Conservation (phyloP, 225 moss, liverwort and hornwort species). For the Polytrichum commune region DNA sequence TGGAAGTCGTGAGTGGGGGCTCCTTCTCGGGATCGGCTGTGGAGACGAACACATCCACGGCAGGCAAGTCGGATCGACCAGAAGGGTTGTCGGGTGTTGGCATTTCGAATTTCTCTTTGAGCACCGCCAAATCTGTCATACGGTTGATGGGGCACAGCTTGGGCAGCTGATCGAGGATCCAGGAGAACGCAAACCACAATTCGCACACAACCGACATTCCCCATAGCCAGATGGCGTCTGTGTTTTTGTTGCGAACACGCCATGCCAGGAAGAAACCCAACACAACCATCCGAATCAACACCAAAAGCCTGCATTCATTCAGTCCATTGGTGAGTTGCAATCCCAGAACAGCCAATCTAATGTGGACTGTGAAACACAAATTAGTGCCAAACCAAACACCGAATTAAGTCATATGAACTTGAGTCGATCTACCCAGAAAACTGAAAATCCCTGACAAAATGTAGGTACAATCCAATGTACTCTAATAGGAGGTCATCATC, state of each 20-base stretch:
- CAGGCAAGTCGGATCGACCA: conserved; percentile 29
- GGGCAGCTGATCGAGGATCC: conserved; percentile 87
- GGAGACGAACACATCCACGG: conserved; percentile 50
- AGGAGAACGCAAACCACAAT: conserved; percentile 85
- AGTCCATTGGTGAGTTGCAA: neutral
- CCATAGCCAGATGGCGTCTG: conserved; percentile 71
- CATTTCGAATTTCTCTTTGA: conserved; percentile 37
- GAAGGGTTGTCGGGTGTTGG: conserved; percentile 18
- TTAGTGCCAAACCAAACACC: too few species aligned
- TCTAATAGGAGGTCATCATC: too few species aligned
- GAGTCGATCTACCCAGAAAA: too few species aligned
- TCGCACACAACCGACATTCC: conserved; percentile 87
- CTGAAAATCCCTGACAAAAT: too few species aligned
- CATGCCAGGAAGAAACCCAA: conserved; percentile 64
- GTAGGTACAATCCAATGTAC: too few species aligned
- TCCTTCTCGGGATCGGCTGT: conserved; percentile 27
- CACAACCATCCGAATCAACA: conserved; percentile 53
- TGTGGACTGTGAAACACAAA: too few species aligned
- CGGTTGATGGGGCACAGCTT: conserved; percentile 62
- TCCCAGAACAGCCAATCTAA: neutral
- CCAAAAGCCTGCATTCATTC: conserved; percentile 39
- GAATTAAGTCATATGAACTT: neutral
- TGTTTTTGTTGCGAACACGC: conserved; percentile 58
- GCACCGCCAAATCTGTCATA: conserved; percentile 36
- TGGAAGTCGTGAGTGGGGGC: conserved; percentile 18